Evolutionary conservation across 2,329 filamentous ascomycete genomes (phyloP).

Genomic region (Ophiognomonia clavigignenti-juglandacearum): DNA sequence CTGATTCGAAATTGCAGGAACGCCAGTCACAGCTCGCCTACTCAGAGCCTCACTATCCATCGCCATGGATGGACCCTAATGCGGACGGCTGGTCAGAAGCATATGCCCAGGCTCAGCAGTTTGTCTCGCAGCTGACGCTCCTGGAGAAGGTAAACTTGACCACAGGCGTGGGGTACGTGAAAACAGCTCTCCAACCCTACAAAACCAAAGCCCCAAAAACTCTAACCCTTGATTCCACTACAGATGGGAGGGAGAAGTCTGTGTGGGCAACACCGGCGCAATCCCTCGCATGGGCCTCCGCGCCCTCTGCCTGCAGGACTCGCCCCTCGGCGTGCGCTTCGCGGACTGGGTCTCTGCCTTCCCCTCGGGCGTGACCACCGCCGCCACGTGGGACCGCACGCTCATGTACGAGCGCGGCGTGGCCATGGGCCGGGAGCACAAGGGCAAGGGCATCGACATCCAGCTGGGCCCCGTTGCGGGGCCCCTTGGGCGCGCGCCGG

Average conservation of each 20-base stretch:
- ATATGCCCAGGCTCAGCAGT: constrained; percentile 68
- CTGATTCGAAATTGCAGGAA: constrained; percentile 8
- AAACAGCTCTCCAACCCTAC: too few relatives aligned
- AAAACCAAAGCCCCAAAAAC: background rate
- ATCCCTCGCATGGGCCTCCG: constrained; percentile 66
- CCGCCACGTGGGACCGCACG: constrained; percentile 73
- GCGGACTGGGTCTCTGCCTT: constrained; percentile 80
- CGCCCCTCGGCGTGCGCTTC: constrained; percentile 73
- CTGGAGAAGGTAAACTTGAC: constrained; percentile 93
- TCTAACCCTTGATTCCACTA: too few relatives aligned
- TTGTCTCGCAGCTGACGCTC: constrained; percentile 79
- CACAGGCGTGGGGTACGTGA: constrained; percentile 73
- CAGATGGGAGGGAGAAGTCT: constrained; percentile 65
- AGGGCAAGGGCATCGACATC: constrained; percentile 68
- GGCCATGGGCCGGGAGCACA: constrained; percentile 69
- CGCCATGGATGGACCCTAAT: constrained; percentile 76
- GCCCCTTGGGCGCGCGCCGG: constrained; percentile 63
- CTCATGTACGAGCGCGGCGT: constrained; percentile 67
- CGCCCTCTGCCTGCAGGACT: constrained; percentile 77
- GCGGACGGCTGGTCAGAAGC: constrained; percentile 71
- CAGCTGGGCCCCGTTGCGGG: constrained; percentile 71
- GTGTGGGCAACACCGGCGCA: constrained; percentile 71
- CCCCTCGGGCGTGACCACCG: constrained; percentile 71
- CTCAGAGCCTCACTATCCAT: constrained; percentile 69
- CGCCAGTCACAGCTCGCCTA: constrained; percentile 26